Base-by-base conservation (phyloP, 768 basidiomycete species). In the Pisolithus albus region DNA sequence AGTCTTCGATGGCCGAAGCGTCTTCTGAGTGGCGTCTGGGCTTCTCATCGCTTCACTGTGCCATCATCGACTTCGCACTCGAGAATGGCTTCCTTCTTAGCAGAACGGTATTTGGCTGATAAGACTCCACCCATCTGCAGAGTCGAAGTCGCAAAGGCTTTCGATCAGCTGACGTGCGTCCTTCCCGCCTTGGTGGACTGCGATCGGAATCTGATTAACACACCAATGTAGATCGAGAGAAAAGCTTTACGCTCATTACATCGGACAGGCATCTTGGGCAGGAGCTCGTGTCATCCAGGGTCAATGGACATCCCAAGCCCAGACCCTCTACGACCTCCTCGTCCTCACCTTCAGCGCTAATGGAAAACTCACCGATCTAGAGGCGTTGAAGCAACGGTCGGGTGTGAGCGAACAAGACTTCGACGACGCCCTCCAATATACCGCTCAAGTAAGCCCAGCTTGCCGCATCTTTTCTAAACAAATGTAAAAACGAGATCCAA, bases 211-310 rank as follows among this genome's bases (percentile, higher is more conserved):
- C 52, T 47, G 18, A 45, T 24, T 15, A 23, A 26, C 24, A n/a
- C 16, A 21, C 19, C 43, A 37, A 23, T 4, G n/a, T 49, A 92
- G 88, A 47, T 71, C 79, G 5, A 77, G 76, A 57, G 90, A 92
- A 62, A 86, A 88, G 70, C 77, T 83, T 53, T 93, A 93, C 60
- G 78, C 85, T 2, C 88, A 92, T 66, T 82, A 78, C 61, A 47
- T 90, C 13, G 77, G 75, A 18, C 61, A 79, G 56, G 90, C 89
- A 6, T 81, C 83, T 1, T 93, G 91, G 91, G 86, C 86, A 0
- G 91, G 91, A 26, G 86, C 80, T 46, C 77, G 86, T 38, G 86
- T 93, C 67, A 86, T 91, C 50, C 86, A 89, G 70, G 84, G 73
- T 42, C 89, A 92, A 72, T 90, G 86, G 86, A 88, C 89, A 0